These are phyloP conservation scores for Erucastrum elatum DNA, from an alignment of 345 rosid genomes.

Conservation along the genomic window DNA sequence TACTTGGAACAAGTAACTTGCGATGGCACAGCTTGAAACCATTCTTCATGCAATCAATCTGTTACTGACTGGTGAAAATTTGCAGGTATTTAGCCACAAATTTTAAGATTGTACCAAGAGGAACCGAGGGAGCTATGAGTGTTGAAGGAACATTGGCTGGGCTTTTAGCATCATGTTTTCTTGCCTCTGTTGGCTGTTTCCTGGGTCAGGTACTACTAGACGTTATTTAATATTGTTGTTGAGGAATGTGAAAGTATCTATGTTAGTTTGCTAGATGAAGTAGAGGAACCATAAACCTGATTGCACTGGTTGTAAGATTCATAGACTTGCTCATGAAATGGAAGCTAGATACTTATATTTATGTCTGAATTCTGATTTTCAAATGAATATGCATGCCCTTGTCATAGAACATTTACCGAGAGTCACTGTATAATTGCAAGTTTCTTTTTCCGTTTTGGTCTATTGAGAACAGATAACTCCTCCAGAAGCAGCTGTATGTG, in stretches of 20 bases:
- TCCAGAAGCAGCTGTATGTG: conserved; percentile 70
- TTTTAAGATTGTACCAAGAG: conserved; percentile 86
- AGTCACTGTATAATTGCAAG: conserved; percentile 1
- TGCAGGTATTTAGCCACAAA: conserved; percentile 74
- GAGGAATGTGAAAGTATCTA: not conserved
- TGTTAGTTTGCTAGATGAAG: not conserved
- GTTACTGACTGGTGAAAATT: conserved; percentile 1
- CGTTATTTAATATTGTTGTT: not conserved
- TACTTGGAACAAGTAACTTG: not conserved
- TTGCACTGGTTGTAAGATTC: not conserved
- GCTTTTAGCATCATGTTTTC: conserved; percentile 68
- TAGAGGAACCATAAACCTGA: not conserved
- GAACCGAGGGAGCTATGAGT: conserved; percentile 97
- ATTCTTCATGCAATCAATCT: no score
- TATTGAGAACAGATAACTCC: conserved; percentile 54
- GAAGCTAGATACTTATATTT: not conserved
- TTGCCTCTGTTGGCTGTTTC: conserved; percentile 67
- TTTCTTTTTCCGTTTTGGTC: not conserved
- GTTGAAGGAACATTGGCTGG: conserved; percentile 94
- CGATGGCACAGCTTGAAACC: no score
- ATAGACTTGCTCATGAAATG: not conserved
- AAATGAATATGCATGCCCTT: not conserved
- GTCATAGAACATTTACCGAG: not conserved
- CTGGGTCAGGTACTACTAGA: conserved; percentile 60
- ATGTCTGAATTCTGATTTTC: not conserved